Evolutionary conservation across 2,329 filamentous ascomycete species (phyloP), one percentile per base, ranked within the genome.

Genomic region (Stemphylium vesicarium): DNA sequence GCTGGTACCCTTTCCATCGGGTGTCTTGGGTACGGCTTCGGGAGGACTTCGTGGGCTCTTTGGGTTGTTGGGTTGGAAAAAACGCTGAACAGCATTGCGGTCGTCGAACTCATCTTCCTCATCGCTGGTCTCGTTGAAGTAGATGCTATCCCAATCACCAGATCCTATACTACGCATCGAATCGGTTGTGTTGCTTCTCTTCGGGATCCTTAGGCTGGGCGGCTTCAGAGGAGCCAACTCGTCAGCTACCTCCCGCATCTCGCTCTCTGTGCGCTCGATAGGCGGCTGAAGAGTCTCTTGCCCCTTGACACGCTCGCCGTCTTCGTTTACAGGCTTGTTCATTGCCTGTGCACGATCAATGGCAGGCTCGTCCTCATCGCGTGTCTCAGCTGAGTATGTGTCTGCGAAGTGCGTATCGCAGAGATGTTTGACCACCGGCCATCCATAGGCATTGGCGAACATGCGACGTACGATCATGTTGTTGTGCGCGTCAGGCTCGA

Each of bases 401-500:
- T 96, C 90, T 49, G 87, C 90, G 72, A 99, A 99, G 77, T 99
- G 95, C 0, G 92, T 92, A 68, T 98, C 93, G 47, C 95, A 94
- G 16, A 98, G 79, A 76, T 99, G 95, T 77, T 97, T 93, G 44
- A 98, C 81, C 0, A 99, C 95, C 0, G 95, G 95, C 95, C 95
- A 99, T 2, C 95, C 95, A 67, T 96, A 96, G 0, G 95, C 95
- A 70, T 99, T 99, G 52, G 92, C 89, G 74, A 99, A 99, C 88
- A 92, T 96, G 51, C 95, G 88, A 13, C 95, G 89, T 20, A 99
- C 95, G 56, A 98, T 89, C 63, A 99, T 96, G 75, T 99, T 99
- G 77, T 99, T 99, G 79, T 99, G 95, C 0, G 95, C 95, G 76
- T 99, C 95, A 0, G 95, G 95, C 72, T 99, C 94, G 2, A 99